These are phyloP conservation scores for Bocquillonia castaneifolia DNA, from an alignment of 441 rosid species.

Conservation along the genomic window DNA sequence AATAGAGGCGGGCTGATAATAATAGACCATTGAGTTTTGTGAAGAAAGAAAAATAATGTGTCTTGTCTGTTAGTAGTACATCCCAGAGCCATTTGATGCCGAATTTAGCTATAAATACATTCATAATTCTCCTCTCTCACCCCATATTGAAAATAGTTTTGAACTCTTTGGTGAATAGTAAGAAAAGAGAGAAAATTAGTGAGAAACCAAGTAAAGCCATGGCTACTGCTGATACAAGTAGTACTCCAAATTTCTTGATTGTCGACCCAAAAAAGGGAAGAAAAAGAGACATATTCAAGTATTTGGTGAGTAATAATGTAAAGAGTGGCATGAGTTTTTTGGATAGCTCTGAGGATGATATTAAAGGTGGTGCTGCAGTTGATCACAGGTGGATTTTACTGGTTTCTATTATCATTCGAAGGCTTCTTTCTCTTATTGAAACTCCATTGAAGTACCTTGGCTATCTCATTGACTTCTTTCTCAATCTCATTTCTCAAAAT, in stretches of 20 bases:
- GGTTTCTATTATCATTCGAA: not conserved
- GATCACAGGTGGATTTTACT: not conserved
- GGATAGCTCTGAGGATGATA: slow-evolving; percentile 10
- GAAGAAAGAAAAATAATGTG: too few species aligned
- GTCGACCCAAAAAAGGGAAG: slow-evolving; percentile 7
- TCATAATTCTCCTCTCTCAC: not conserved
- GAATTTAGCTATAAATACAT: not conserved
- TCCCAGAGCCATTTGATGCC: not conserved
- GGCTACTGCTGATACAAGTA: not conserved
- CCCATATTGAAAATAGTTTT: not conserved
- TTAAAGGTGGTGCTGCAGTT: not conserved
- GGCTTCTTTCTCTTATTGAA: not conserved
- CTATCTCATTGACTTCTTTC: not conserved
- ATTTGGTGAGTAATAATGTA: not conserved
- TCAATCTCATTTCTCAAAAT: slow-evolving; percentile 2
- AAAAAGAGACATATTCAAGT: slow-evolving; percentile 4
- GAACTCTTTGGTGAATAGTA: not conserved
- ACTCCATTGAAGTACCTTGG: slow-evolving; percentile 1
- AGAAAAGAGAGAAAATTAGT: not conserved
- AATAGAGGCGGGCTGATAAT: too few species aligned
- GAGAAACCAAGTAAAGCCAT: slow-evolving; percentile 6
- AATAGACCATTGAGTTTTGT: too few species aligned
- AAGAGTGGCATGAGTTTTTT: slow-evolving; percentile 14
- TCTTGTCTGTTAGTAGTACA: too few species aligned
- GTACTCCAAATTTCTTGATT: slow-evolving; percentile 5